Conservation (phyloP, 257 asterid genomes). For the Dorcoceras hygrometricum region DNA sequence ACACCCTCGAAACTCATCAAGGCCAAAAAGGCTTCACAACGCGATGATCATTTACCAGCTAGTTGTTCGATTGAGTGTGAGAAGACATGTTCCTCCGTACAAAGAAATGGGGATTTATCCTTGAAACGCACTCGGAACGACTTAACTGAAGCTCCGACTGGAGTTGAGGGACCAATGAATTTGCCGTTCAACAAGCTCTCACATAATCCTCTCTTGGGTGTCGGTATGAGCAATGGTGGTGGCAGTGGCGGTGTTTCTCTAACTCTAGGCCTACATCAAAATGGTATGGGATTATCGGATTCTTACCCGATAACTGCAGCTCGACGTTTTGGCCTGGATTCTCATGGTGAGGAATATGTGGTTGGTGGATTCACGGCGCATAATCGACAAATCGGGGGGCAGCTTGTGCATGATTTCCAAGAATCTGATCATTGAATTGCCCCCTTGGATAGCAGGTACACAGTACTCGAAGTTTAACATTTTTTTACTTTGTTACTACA, state of each 20-base stretch:
- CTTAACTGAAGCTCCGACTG: conserved; percentile 23
- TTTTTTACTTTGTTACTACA: no score
- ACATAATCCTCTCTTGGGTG: conserved; percentile 32
- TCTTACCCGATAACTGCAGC: conserved; percentile 73
- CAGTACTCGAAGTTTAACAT: not conserved
- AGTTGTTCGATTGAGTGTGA: conserved; percentile 41
- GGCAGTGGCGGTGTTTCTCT: conserved; percentile 61
- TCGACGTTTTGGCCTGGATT: conserved; percentile 78
- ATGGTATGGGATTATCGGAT: conserved; percentile 52
- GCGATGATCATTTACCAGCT: conserved; percentile 35
- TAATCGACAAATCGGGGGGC: conserved; percentile 61
- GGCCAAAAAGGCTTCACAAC: conserved; percentile 45
- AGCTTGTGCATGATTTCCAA: conserved; percentile 53
- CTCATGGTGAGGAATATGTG: conserved; percentile 46
- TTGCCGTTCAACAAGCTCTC: conserved; percentile 41
- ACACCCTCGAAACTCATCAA: conserved; percentile 78
- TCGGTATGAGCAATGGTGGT: conserved; percentile 35
- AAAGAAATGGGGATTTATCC: conserved; percentile 44
- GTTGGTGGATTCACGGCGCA: conserved; percentile 50
- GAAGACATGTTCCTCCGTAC: conserved; percentile 40
- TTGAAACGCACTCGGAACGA: conserved; percentile 54
- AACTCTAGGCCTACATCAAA: conserved; percentile 91
- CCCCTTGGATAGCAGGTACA: not conserved
- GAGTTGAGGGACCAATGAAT: conserved; percentile 36
- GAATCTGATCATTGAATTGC: conserved; percentile 17